These are phyloP conservation scores for Eimeria sp. DNA, from an alignment of 169 alveolate species.

Conservation along the genomic window DNA sequence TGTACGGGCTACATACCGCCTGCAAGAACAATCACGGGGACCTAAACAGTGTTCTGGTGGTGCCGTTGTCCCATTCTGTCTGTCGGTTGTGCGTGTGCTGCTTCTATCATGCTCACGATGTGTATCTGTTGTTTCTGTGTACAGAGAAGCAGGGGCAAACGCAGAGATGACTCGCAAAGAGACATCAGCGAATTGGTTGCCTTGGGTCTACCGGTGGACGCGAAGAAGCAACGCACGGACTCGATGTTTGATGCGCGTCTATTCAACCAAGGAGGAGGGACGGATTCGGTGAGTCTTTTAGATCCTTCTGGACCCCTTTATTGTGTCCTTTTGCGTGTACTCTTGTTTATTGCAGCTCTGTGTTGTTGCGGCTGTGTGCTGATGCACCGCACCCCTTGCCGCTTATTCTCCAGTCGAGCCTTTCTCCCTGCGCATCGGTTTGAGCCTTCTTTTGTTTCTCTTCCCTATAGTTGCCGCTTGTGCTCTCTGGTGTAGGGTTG, in stretches of 20 bases:
- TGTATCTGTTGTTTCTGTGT: not conserved
- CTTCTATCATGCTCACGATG: not conserved
- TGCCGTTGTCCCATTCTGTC: not conserved
- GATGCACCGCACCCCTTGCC: not conserved
- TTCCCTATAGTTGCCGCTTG: not conserved
- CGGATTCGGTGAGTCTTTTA: constrained; percentile 88
- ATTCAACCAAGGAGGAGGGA: constrained; percentile 93
- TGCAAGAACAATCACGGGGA: too few relatives aligned
- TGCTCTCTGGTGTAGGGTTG: not conserved
- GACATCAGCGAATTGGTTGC: constrained; percentile 97
- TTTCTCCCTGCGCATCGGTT: too few relatives aligned
- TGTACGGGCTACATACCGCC: not conserved
- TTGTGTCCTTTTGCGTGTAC: not conserved
- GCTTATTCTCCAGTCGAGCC: too few relatives aligned
- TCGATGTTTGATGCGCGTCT: constrained; percentile 93
- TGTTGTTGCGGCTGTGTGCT: not conserved
- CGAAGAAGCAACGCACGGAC: constrained; percentile 82
- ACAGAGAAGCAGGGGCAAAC: constrained; percentile 91
- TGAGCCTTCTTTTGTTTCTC: not conserved
- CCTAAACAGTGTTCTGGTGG: too few relatives aligned
- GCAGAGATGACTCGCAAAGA: constrained; percentile 94
- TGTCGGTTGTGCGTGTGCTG: not conserved
- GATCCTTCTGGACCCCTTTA: not conserved
- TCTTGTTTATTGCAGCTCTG: not conserved
- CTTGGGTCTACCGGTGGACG: constrained; percentile 90